phyloP scores from a whole-genome alignment of 2,329 filamentous ascomycete species.

The Teratosphaeriaceae sp. region DNA sequence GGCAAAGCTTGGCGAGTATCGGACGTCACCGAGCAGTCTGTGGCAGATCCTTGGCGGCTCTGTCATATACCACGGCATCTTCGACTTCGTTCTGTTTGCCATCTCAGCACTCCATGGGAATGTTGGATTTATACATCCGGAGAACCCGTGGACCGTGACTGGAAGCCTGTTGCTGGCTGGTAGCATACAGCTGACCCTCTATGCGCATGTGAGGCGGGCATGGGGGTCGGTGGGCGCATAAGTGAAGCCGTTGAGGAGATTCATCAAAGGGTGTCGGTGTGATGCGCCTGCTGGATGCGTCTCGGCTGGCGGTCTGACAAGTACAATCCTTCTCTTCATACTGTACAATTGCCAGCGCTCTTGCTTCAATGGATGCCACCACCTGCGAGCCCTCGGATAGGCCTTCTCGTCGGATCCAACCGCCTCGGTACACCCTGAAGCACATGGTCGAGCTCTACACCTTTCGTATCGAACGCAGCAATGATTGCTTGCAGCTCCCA shows the following conservation, averaged over 20 bases:
- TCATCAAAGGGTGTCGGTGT: background rate
- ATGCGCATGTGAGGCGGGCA: background rate
- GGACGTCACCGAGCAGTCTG: background rate
- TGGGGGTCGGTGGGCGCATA: background rate
- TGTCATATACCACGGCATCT: conserved; percentile 1
- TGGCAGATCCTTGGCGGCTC: background rate
- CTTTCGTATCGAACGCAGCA: conserved; percentile 11
- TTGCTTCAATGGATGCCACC: conserved; percentile 1
- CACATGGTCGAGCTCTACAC: conserved; percentile 3
- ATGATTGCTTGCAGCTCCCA: conserved; percentile 17
- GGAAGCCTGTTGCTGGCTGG: background rate
- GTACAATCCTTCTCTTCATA: no score
- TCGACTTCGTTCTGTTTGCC: background rate
- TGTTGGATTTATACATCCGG: conserved; percentile 3
- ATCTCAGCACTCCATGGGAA: background rate
- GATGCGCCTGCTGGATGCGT: background rate
- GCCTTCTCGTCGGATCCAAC: conserved; percentile 1
- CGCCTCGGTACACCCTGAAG: conserved; percentile 5
- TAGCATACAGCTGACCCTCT: background rate
- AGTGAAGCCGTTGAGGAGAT: background rate
- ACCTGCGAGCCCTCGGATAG: background rate
- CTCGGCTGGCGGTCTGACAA: no score
- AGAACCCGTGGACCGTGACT: background rate
- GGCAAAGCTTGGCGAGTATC: background rate
- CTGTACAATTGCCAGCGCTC: no score